Conservation (phyloP, 805 yeast genomes). For the Candida silvatica region DNA sequence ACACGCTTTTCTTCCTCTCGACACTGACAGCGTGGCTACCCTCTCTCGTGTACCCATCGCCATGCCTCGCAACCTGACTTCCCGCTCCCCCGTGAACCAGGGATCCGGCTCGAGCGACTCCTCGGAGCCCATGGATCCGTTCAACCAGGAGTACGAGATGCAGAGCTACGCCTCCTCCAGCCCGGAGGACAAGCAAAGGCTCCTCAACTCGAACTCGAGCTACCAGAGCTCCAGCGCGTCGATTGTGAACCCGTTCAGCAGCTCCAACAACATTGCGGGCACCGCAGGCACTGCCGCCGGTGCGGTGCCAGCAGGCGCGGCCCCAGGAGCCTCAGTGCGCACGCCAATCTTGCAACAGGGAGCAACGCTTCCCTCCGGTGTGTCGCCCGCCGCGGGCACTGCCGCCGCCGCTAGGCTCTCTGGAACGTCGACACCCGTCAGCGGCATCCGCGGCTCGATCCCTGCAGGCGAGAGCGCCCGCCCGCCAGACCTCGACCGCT, state of each 20-base stretch:
- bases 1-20: too few relatives aligned
- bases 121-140: constrained; percentile 16
- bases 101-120: constrained; percentile 13
- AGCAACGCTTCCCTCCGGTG: neutral
- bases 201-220: constrained; percentile 14
- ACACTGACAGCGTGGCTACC: too few relatives aligned
- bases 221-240: constrained; percentile 20
- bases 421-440: too few relatives aligned
- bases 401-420: neutral
- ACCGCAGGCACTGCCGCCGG: neutral
- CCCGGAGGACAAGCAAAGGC: constrained; percentile 13
- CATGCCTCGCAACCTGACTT: constrained; percentile 23
- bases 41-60: constrained; percentile 1
- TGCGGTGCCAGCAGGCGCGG: constrained; percentile 1
- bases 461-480: neutral
- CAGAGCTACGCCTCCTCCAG: constrained; percentile 20
- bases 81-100: constrained; percentile 24
- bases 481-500: constrained; percentile 44
- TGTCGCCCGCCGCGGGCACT: constrained; percentile 14
- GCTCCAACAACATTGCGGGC: constrained; percentile 15
- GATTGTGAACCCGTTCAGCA: constrained; percentile 22
- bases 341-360: neutral
- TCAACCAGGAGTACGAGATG: constrained; percentile 23
- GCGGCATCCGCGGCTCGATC: neutral
- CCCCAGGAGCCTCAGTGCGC: neutral